phyloP scores from a whole-genome alignment of 768 basidiomycete species.

The Mycena belliarum region DNA sequence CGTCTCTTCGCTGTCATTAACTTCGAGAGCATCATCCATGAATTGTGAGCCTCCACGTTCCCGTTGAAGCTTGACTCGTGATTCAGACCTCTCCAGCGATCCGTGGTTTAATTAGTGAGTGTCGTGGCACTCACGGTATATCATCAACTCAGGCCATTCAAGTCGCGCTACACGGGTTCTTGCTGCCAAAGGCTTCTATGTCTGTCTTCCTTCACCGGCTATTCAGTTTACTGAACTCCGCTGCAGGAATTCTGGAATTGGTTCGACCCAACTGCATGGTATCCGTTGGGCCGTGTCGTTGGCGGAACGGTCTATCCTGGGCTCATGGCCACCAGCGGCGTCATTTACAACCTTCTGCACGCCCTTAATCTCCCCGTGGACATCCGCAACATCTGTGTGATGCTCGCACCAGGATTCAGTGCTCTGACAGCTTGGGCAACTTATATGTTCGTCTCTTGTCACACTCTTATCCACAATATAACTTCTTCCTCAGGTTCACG shows the following conservation, averaged over 20 bases:
- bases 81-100: constrained; percentile 50
- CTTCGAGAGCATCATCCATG: constrained; percentile 99
- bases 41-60: constrained; percentile 72
- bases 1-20: constrained; percentile 96
- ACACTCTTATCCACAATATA: background rate
- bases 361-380: constrained; percentile 93
- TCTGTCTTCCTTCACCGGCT: constrained; percentile 43
- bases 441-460: constrained; percentile 69
- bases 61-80: background rate
- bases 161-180: constrained; percentile 93
- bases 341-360: constrained; percentile 92
- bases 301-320: constrained; percentile 99
- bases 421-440: constrained; percentile 96
- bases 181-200: constrained; percentile 93
- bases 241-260: constrained; percentile 99
- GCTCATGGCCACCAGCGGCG: constrained; percentile 95
- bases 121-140: constrained; percentile 9
- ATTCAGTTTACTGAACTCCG: constrained; percentile 1
- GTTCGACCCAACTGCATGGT: constrained; percentile 99
- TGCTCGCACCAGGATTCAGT: constrained; percentile 95
- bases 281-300: constrained; percentile 96
- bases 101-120: constrained; percentile 99
- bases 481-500: constrained; percentile 68
- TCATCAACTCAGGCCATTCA: constrained; percentile 18
- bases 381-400: constrained; percentile 94